Evolutionary conservation across 768 basidiomycete genomes (phyloP), one percentile per base, ranked within the genome.

Genomic region (Boletus edulis): DNA sequence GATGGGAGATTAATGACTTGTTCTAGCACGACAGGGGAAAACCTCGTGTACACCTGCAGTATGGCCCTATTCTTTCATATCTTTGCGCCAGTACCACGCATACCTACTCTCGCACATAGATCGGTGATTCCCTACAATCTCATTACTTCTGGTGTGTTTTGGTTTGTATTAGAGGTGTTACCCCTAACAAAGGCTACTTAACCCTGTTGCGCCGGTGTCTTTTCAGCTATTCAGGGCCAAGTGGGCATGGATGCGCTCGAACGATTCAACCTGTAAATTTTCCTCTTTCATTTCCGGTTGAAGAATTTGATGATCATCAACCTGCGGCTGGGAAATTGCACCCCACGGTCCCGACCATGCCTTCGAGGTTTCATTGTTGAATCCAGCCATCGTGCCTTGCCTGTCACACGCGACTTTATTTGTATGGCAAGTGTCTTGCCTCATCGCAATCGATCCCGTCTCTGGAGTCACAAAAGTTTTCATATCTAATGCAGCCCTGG

Each of bases 221-320:
- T 37, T 29, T 14, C 13, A 47, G 31, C 10, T 13, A 24, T 48
- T 49, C 34, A 49, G 14, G 13, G 31, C 29, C 10, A 37, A 38
- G 29, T 20, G 35, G 44, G 35, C 39, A 51, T 27, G 24, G 32
- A 37, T 12, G 18, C 40, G 8, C 41, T 22, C 24, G 38, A 42
- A 39, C 17, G 35, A 41, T 46, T 29, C 11, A 38, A 31, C 31
- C 14, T 47, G 52, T 47, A 24, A 50, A 45, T 45, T 47, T 47
- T n/a, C 34, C 29, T 32, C 39, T 41, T 40, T 55, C 53, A 56
- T 59, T 51, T 65, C 52, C 41, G 35, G 39, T 14, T 31, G 39
- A 47, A 44, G 12, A 39, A 20, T 48, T 27, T 48, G 27, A 51
- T 53, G 17, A 55, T 60, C 27, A 49, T 43, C 37, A 41, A 9